Base-by-base conservation (phyloP, 257 asterid genomes). In the Solanum rostratum region DNA sequence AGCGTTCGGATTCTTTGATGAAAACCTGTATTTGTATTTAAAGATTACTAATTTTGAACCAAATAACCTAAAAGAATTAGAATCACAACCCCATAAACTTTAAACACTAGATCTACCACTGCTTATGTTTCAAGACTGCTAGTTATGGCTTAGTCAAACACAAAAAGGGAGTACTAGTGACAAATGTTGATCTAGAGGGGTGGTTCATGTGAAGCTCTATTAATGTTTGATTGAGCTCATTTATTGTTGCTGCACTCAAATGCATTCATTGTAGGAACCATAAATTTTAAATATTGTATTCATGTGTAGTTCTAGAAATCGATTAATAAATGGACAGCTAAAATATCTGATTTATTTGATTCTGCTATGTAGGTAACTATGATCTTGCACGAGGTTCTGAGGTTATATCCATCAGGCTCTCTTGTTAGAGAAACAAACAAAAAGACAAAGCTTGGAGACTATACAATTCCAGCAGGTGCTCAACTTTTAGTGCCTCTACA, bases 371-470 rank as follows among this genome's bases (percentile, higher is more conserved):
- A 76, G 82, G 82, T 76, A 20, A 76, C 45, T 4, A 82, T 82
- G 85, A 65, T 82, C n/a, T 18, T 82, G 80, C 39, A 82, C 11
- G 85, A 82, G 45, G 85, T 82, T 62, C 62, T 84, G 65, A 84
- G 86, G 84, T 50, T 84, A 2, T 78, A 78, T 60, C 84, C 86
- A 57, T 81, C 86, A 1, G 79, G 69, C 16, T 30, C 83, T 84
- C 50, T 65, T 45, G 37, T 78, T 76, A 81, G 86, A 43, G 62
- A n/a, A 50, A 65, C 68, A 18, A 43, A 18, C 62, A 39, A 84
- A 49, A 45, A 29, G 41, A 78, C 76, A 22, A 78, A 84, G 20
- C 74, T 84, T 41, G 86, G 86, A 2, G 62, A 20, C 20, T 41
- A 55, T 29, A 54, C 33, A 22, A 33, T 84, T 18, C 86, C 84